Conservation (phyloP, 495 filamentous ascomycete genomes). For the Xylaria grammica region DNA sequence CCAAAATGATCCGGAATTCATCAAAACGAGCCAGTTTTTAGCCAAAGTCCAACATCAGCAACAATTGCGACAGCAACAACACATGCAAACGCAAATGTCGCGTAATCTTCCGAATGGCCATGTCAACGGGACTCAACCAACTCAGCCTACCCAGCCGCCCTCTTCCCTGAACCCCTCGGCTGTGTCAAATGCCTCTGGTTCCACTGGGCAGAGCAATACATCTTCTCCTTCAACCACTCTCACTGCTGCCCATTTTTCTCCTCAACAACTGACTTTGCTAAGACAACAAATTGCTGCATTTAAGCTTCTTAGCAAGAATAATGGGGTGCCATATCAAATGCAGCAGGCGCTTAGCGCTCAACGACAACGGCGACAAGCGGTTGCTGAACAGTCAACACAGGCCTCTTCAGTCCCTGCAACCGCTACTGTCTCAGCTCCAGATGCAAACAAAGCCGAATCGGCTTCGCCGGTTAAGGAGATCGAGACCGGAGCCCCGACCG, state of each 20-base stretch:
- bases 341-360: conserved; percentile 78
- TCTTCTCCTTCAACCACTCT: conserved; percentile 49
- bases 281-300: conserved; percentile 83
- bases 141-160: conserved; percentile 40
- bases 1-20: conserved; percentile 77
- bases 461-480: conserved; percentile 33
- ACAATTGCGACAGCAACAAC: conserved; percentile 51
- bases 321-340: conserved; percentile 72
- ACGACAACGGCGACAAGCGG: conserved; percentile 66
- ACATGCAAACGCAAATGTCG: conserved; percentile 45
- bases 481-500: conserved; percentile 31
- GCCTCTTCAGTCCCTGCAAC: conserved; percentile 48
- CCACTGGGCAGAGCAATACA: conserved; percentile 34
- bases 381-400: conserved; percentile 57
- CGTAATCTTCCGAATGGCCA: conserved; percentile 51
- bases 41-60: conserved; percentile 67
- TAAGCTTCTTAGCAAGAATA: conserved; percentile 79
- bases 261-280: conserved; percentile 71
- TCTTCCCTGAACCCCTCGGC: conserved; percentile 43
- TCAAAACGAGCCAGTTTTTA: conserved; percentile 73
- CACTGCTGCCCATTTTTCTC: conserved; percentile 62
- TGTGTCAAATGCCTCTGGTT: conserved; percentile 36
- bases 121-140: conserved; percentile 49
- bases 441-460: conserved; percentile 33
- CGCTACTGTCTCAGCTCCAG: conserved; percentile 43